A percentile compares a stretch with the other conserved stretches of the same genome.
Conservation (phyloP, 2,329 filamentous ascomycete species). For the Fusarium mundagurra region DNA sequence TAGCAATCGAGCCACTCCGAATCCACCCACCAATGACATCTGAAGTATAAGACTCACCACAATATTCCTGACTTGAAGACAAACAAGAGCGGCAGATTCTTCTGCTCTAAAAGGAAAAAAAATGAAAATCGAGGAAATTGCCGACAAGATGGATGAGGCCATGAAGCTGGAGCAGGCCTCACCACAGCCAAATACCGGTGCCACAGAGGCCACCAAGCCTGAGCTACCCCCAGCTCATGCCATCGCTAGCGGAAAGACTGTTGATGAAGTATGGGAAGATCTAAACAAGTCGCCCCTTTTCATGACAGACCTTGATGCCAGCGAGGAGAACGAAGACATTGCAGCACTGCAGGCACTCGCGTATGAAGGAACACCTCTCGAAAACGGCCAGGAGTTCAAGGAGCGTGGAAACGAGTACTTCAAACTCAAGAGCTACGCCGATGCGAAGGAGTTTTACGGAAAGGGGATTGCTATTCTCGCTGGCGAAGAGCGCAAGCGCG, state of each 20-base stretch:
- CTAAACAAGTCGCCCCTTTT: slow-evolving; percentile 80
- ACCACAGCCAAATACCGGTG: background rate
- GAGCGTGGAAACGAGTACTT: slow-evolving; percentile 94
- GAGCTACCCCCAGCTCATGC: slow-evolving; percentile 58
- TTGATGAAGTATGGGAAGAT: slow-evolving; percentile 66
- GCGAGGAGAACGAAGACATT: slow-evolving; percentile 83
- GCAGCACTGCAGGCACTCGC: slow-evolving; percentile 90
- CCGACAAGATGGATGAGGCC: slow-evolving; percentile 52
- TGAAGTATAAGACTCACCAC: slow-evolving; percentile 9
- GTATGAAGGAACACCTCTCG: slow-evolving; percentile 89
- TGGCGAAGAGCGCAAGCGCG: slow-evolving; percentile 67
- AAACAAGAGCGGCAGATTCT: background rate
- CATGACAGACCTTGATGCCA: slow-evolving; percentile 93
- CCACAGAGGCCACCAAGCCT: slow-evolving; percentile 48
- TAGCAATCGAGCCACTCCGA: slow-evolving; percentile 22
- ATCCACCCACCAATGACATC: slow-evolving; percentile 13
- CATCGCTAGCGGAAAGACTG: slow-evolving; percentile 55
- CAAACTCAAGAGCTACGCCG: slow-evolving; percentile 74
- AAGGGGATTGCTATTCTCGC: slow-evolving; percentile 82
- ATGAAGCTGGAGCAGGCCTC: slow-evolving; percentile 38
- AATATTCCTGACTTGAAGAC: background rate
- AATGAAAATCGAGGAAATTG: slow-evolving; percentile 57
- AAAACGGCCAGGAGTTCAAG: slow-evolving; percentile 86
- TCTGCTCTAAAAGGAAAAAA: slow-evolving; percentile 11
- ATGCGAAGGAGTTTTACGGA: slow-evolving; percentile 91